A percentile compares a stretch with the other conserved stretches of the same genome.
These are phyloP conservation scores for Neonectria ditissima DNA, from an alignment of 2,329 filamentous ascomycete species.

Conservation along the genomic window DNA sequence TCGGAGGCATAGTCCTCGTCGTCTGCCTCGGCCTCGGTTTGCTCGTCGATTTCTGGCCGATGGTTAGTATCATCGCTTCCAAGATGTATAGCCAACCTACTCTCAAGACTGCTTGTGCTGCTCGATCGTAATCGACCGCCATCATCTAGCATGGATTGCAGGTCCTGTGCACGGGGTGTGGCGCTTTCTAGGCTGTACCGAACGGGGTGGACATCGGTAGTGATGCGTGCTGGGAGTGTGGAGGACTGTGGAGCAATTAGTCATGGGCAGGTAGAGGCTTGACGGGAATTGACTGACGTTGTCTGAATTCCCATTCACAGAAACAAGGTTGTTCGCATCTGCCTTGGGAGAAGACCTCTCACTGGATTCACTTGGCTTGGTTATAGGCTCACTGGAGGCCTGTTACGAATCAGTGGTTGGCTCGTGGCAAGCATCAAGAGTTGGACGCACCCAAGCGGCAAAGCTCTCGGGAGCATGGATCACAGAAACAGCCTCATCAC, in stretches of 20 bases:
- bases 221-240: constrained; percentile 69
- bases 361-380: constrained; percentile 50
- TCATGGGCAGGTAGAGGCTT: not conserved
- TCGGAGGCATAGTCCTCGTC: constrained; percentile 64
- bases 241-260: constrained; percentile 30
- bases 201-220: constrained; percentile 77
- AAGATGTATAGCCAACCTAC: constrained; percentile 59
- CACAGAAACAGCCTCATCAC: constrained; percentile 87
- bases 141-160: constrained; percentile 76
- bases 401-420: constrained; percentile 38
- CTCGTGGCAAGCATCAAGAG: not conserved
- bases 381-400: constrained; percentile 56
- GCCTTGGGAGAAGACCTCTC: constrained; percentile 53
- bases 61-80: constrained; percentile 29
- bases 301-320: constrained; percentile 36
- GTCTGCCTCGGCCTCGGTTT: constrained; percentile 64
- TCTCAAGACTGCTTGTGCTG: constrained; percentile 81
- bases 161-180: constrained; percentile 86
- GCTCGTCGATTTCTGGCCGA: constrained; percentile 66
- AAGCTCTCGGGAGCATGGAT: constrained; percentile 92
- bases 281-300: constrained; percentile 36
- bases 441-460: constrained; percentile 75
- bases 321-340: constrained; percentile 50
- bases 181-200: constrained; percentile 75
- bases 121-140: constrained; percentile 70